Evolutionary conservation across 176 grass and related monocot species (phyloP), one percentile per base, ranked within the genome.

Genomic region (Poa pratensis): DNA sequence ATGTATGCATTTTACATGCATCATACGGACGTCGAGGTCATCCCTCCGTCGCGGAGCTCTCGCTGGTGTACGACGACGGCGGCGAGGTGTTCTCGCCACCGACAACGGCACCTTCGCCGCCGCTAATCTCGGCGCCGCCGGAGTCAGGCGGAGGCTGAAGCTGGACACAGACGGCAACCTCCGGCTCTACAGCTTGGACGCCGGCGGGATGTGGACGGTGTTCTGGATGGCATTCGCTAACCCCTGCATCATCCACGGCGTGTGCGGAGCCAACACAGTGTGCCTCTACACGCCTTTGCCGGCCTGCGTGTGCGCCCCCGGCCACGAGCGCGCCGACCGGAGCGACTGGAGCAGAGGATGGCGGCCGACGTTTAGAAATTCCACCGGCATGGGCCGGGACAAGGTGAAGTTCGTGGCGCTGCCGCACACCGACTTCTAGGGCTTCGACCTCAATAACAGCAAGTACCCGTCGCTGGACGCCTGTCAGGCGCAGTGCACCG

Each of bases 141-240:
- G 82, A 22, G 69, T 91, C 26, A 68, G 18, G 70, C 61, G 94
- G 72, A 79, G 94, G 19, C 77, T 96, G 6, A 93, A 87, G 9
- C 84, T 96, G 11, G 89, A 91, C 53, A 68, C 81, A 2, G 94
- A 96, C 74, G 91, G 94, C 5, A 91, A 96, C 61, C 89, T 96
- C 64, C 45, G 94, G 66, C 22, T 90, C 53, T 94, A 97, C 64
- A 97, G 94, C 86, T 37, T 94, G 14, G 30, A 80, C 28, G 45
- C 43, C 70, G 22, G 1, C 43, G 72, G 8, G 2, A 7, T 14
- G 0, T 94, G 88, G 92, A 17, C 52, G 10, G 75, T 94, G 59
- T 17, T 86, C 50, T 94, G 92, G 92, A 46, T 80, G 73, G 88
- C 92, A 7, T 85, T 94, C 72, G 16, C 22, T 16, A 74, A 85